phyloP scores from a whole-genome alignment of 306 rosid species.

The Echinosophora koreensis region DNA sequence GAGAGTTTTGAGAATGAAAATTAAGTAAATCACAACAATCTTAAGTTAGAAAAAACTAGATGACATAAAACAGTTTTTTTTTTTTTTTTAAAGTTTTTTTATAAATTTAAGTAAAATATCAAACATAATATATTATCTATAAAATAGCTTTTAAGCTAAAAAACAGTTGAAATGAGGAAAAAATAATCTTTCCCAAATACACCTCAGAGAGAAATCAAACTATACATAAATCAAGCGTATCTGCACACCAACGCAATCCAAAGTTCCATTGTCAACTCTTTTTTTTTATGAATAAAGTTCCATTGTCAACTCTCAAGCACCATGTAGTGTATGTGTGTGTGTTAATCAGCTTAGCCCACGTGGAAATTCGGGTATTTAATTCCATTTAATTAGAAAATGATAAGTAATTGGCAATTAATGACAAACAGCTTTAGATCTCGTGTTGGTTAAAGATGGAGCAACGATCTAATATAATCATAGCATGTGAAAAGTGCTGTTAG shows the following conservation, averaged over 20 bases:
- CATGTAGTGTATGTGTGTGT: neutral
- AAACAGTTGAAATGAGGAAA: too few species aligned
- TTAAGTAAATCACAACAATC: too few species aligned
- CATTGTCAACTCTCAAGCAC: slow-evolving; percentile 48
- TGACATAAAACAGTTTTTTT: too few species aligned
- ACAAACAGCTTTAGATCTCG: slow-evolving; percentile 49
- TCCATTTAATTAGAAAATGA: neutral
- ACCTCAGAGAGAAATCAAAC: slow-evolving; percentile 56
- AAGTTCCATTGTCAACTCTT: slow-evolving; percentile 51
- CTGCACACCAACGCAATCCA: slow-evolving; percentile 39
- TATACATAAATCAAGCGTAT: slow-evolving; percentile 37
- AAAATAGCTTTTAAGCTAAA: too few species aligned
- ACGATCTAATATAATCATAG: slow-evolving; percentile 44
- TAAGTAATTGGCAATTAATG: slow-evolving; percentile 2
- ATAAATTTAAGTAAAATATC: too few species aligned
- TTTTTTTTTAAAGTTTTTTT: too few species aligned
- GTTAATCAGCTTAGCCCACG: slow-evolving; percentile 36
- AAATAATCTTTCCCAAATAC: too few species aligned
- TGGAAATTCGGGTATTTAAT: slow-evolving; percentile 34
- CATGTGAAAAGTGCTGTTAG: slow-evolving; percentile 51
- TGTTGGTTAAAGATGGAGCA: slow-evolving; percentile 69
- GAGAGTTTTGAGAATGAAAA: too few species aligned
- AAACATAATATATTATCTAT: too few species aligned
- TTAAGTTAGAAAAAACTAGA: too few species aligned
- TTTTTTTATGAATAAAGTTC: too few species aligned